Base-by-base conservation (phyloP, 2,329 filamentous ascomycete genomes). In the Fusarium sterilihyphosum region DNA sequence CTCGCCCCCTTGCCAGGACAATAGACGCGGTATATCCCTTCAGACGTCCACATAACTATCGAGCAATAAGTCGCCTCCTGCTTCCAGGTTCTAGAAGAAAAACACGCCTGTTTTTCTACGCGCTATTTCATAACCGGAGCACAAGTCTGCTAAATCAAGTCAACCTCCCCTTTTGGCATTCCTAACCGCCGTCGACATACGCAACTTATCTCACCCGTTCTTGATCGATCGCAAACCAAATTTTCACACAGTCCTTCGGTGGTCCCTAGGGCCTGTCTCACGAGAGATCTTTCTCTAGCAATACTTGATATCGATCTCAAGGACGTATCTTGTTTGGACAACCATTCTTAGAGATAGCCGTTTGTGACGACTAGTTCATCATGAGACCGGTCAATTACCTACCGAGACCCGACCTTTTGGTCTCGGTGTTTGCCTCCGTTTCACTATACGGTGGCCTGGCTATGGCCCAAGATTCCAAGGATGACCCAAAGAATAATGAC, bases 391-490 rank as follows among this genome's bases (percentile, higher is more conserved):
- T 72, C 67, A 78, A 74, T 56, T 78, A 75, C 49, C 57, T 81
- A 17, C 75, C 79, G 38, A 67, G 64, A 65, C 71, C 77, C 22
- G 74, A 74, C 67, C 68, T 79, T 52, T 61, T 81, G 67, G 65
- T 83, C 61, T 74, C 80, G 35, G 73, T 76, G 26, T 49, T 82
- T 24, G 68, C 73, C 26, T 75, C 79, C 12, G 46, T 80, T 43
- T 75, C 80, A 22, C 57, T 83, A 16, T 78, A 82, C 43, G 76
- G 80, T 52, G 67, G 76, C 24, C 71, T 82, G 18, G 79, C 65
- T n/a, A 72, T 80, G 62, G 83, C 83, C n/a, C 82, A 83, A 69
- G 61, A 75, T 38, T 72, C 74, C 46, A 72, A 76, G 41, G 71
- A 76, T 24, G 67, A 70, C 60, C 71, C 71, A 60, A 63, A 65